Evolutionary conservation across 768 basidiomycete genomes (phyloP), one percentile per base, ranked within the genome.

Genomic region (Mrakia gelida): DNA sequence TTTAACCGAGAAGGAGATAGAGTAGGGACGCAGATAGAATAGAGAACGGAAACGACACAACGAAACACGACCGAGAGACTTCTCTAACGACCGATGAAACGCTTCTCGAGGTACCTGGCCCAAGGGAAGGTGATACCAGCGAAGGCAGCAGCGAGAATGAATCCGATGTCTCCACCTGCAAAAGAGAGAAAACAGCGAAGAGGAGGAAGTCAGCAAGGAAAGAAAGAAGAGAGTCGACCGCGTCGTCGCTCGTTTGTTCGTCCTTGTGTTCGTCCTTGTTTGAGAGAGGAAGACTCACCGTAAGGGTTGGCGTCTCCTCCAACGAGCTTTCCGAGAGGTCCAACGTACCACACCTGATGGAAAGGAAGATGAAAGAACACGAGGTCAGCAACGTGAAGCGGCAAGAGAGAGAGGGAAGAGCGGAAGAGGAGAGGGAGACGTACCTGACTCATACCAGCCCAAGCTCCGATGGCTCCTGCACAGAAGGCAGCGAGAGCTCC

Each of bases 381-480:
- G n/a, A n/a, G n/a, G n/a, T n/a, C n/a, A n/a, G n/a, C n/a, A n/a
- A n/a, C n/a, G n/a, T n/a, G n/a, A n/a, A n/a, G n/a, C n/a, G n/a
- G n/a, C n/a, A n/a, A n/a, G n/a, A n/a, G n/a, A n/a, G n/a, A n/a
- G n/a, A n/a, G n/a, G n/a, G n/a, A n/a, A n/a, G n/a, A n/a, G n/a
- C n/a, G n/a, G n/a, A n/a, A n/a, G n/a, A n/a, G n/a, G n/a, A n/a
- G n/a, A n/a, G n/a, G n/a, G n/a, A n/a, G n/a, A n/a, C n/a, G n/a
- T n/a, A n/a, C n/a, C n/a, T 78, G 72, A n/a, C 45, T 45, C 85
- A 85, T 86, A 15, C 86, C 85, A 16, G 84, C 85, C 67, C 67
- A 70, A 30, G 85, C 84, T 18, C 86, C 86, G n/a, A 83, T 82
- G 65, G 85, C 84, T 54, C 86, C 87, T 56, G 83, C 80, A 43